Conservation (phyloP, 2,329 filamentous ascomycete genomes). For the Venturia oleaginea region DNA sequence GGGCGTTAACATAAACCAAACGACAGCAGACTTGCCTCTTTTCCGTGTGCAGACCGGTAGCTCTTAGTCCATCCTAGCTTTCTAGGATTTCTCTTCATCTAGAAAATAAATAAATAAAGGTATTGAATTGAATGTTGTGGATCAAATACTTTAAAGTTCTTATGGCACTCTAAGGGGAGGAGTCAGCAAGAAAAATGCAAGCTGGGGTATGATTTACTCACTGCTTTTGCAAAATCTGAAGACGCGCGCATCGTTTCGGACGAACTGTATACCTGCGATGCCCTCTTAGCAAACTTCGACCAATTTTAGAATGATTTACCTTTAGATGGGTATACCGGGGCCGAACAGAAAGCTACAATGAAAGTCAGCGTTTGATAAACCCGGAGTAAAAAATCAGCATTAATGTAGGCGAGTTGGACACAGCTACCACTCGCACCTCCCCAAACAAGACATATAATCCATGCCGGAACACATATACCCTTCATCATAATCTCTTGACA, state of each 20-base stretch:
- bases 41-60: constrained; percentile 37
- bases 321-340: constrained; percentile 13
- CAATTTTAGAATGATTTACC: constrained; percentile 28
- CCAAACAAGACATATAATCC: background rate
- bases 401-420: background rate
- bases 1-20: too few relatives aligned
- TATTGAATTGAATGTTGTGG: too few relatives aligned
- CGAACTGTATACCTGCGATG: constrained; percentile 36
- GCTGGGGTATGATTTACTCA: too few relatives aligned
- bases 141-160: too few relatives aligned
- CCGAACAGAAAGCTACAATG: constrained; percentile 62
- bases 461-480: background rate
- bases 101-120: constrained; percentile 47
- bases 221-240: constrained; percentile 51
- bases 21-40: constrained; percentile 47
- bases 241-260: constrained; percentile 55
- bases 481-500: background rate
- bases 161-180: constrained; percentile 54
- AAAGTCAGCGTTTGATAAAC: background rate
- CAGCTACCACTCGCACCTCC: background rate
- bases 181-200: background rate
- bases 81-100: constrained; percentile 96
- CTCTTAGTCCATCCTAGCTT: constrained; percentile 97
- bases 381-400: background rate
- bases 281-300: too few relatives aligned